Evolutionary conservation across 2,329 filamentous ascomycete species (phyloP), one percentile per base, ranked within the genome.

Genomic region (Pestalotiopsis sp.): DNA sequence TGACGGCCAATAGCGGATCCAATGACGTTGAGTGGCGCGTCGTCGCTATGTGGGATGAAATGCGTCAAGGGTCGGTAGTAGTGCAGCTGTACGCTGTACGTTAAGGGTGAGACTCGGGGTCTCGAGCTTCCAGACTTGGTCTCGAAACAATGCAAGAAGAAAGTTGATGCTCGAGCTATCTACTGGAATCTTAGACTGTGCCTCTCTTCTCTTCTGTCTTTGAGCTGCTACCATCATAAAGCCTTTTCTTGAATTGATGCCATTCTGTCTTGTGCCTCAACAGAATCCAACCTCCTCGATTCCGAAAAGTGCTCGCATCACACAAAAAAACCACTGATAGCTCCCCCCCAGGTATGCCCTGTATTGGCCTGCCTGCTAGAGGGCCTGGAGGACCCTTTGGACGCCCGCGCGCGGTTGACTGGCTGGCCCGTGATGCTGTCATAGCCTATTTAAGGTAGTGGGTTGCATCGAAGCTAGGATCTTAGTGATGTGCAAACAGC

Each of bases 11-110:
- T 62, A 55, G 65, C 65, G 65, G 58, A 52, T n/a, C 38, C 35
- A 61, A 66, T 66, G 65, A 66, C 65, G 65, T 66, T 44, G 17
- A 20, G 64, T 66, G 64, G 64, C 64, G 55, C 52, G 44, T 20
- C 24, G 60, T 24, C 11, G 60, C 60, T 44, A 17, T 39, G 60
- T 20, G 39, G 38, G 39, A 48, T 63, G 60, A 63, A 48, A 39
- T 39, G 58, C 39, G 40, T 44, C 40, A 52, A 52, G 39, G 20
- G 44, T 44, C 13, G 40, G 44, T 17, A 22, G 44, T 52, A 20
- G 44, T 52, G 30, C 30, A 52, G n/a, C 30, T 35, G 30, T n/a
- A n/a, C n/a, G n/a, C n/a, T n/a, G n/a, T n/a, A n/a, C n/a, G n/a
- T n/a, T n/a, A 52, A n/a, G 44, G 44, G 44, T 20, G 17, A 52